Evolutionary conservation across 2,329 filamentous ascomycete species (phyloP), one percentile per base, ranked within the genome.

Genomic region (Bimuria novae-zelandiae): DNA sequence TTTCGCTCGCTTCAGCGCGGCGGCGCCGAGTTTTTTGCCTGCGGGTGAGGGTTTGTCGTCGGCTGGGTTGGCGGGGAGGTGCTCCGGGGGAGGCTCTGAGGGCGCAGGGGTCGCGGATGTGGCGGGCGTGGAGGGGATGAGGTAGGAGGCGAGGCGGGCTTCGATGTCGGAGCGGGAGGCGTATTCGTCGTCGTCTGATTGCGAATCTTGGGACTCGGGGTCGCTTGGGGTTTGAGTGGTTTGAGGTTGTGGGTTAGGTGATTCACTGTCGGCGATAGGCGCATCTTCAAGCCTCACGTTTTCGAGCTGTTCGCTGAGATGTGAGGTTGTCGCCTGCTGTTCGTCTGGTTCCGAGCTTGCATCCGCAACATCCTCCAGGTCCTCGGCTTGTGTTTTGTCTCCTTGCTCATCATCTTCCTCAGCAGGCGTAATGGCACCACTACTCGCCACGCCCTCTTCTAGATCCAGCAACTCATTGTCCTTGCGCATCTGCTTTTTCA

Each of bases 401-500:
- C 50, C 44, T 12, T 60, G 50, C 7, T 52, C 60, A 14, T 69
- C 68, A 4, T 70, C 68, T 7, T 64, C 67, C 2, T 72, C 70
- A 61, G 65, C 66, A 3, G 70, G 69, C 49, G 62, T 65, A 0
- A 71, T 57, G 16, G 68, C 70, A 39, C 70, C 74, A 33, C 67
- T 73, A 33, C 64, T 68, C 4, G 61, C 48, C 3, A 60, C 60
- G 23, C 75, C 72, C 4, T 72, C 70, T 19, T 77, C 75, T 29
- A 80, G 62, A 50, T 77, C 67, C 29, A 91, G 72, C 43, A 85
- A 80, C 41, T 80, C 78, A 64, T 92, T 88, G 65, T 99, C 89
- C 62, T 87, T 86, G 62, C 82, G 84, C 92, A 99, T 96, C 70
- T 94, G 87, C 65, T 84, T 82, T 64, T 85, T 86, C 33, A 99